Evolutionary conservation across 177 flowering plant species (phyloP), one percentile per base, ranked within the genome.

Genomic region (Tripterygium wilfordii): DNA sequence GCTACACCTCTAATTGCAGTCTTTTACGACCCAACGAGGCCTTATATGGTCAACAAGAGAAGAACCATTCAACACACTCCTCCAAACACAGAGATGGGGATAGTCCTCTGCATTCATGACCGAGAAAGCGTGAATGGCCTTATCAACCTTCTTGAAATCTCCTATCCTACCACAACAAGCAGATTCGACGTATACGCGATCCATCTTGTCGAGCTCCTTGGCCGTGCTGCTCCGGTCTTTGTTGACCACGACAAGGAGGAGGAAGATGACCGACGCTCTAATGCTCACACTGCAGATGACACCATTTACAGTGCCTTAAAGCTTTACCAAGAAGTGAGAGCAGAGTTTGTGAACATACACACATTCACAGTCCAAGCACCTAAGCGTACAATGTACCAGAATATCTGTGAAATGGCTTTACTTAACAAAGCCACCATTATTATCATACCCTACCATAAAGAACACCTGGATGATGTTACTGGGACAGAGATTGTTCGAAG

Each of bases 161-260:
- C 80, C 2, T 59, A 78, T 37, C 74, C 92, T 0, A 63, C 80
- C 3, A 5, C 5, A 8, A 24, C 1, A 5, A 71, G 57, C 51
- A 83, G 86, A 4, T 56, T 82, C 57, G 13, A 13, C 0, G 58
- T 80, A 53, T 53, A 54, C 36, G 77, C 82, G 5, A 52, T 88
- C 38, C 72, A 58, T 41, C 72, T 82, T 13, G 42, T 72, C 14
- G 82, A 88, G 53, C 89, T 88, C n/a, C 28, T 72, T 0, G 94
- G 88, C 22, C 71, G 81, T 0, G 80, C 88, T 10, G 3, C 62
- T 22, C 82, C 94, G 0, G 36, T 75, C 5, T 63, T 84, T 46
- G 63, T 85, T 17, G 69, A 76, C 63, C 82, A 85, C 55, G 41
- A 70, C n/a, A n/a, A n/a, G 4, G 28, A 55, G 1, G 40, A 56